phyloP scores from a whole-genome alignment of 768 basidiomycete genomes.

The Sporobolomyces roseus region DNA sequence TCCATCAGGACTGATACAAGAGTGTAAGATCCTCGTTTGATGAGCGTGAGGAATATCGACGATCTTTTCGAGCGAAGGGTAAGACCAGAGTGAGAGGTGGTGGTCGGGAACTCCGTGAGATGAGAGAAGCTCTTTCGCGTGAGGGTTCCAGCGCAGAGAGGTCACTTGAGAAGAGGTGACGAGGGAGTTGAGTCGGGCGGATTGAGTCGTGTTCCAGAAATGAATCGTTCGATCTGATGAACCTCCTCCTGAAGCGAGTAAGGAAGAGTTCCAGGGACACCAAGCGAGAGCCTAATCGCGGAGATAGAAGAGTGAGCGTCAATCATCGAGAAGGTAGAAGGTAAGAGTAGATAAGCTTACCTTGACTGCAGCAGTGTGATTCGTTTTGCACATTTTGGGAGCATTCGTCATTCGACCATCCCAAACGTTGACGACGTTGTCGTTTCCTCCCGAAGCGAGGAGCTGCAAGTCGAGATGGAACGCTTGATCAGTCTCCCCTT shows the following conservation, averaged over 20 bases:
- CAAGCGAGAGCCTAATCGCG: conserved; percentile 75
- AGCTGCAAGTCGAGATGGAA: conserved; percentile 53
- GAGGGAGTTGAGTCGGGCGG: conserved; percentile 80
- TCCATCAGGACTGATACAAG: conserved; percentile 77
- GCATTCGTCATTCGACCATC: conserved; percentile 65
- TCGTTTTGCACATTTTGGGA: conserved; percentile 84
- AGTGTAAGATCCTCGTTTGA: conserved; percentile 82
- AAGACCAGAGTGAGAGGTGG: conserved; percentile 54
- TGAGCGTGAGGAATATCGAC: conserved; percentile 88
- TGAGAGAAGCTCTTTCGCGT: conserved; percentile 81
- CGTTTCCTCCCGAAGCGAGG: conserved; percentile 91
- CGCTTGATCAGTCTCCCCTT: not conserved
- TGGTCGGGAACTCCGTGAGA: conserved; percentile 84
- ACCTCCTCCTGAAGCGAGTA: conserved; percentile 90
- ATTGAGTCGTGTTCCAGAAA: conserved; percentile 87
- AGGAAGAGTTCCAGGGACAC: conserved; percentile 91
- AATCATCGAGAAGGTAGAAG: not conserved
- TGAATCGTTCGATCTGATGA: conserved; percentile 88
- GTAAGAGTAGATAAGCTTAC: not conserved
- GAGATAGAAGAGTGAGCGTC: not conserved
- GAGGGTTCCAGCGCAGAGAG: conserved; percentile 78
- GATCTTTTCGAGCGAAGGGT: conserved; percentile 77
- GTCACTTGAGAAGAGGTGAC: conserved; percentile 88
- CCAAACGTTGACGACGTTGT: conserved; percentile 98
- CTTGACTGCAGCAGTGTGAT: conserved; percentile 73